Conservation (phyloP, 306 rosid species). For the Fragaria nilgerrensis region DNA sequence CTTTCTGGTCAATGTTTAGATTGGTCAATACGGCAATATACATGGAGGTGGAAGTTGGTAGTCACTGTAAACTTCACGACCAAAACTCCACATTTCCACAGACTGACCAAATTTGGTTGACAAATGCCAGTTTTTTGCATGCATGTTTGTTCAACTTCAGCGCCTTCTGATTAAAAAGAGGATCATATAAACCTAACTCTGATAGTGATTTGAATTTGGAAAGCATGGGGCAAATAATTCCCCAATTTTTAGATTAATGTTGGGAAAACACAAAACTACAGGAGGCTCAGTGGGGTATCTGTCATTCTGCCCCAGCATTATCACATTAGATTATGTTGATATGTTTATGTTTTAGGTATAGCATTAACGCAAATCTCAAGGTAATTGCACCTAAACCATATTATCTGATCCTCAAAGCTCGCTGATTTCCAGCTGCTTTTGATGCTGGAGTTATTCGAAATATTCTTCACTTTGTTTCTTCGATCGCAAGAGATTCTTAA, state of each 20-base stretch:
- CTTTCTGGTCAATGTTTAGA: neutral
- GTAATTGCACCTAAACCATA: neutral
- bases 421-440: conserved; percentile 13
- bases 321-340: conserved; percentile 14
- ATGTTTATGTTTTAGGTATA: neutral
- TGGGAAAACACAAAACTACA: neutral
- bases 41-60: neutral
- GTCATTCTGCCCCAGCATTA: neutral
- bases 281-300: conserved; percentile 9
- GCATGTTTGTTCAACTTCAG: neutral
- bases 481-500: neutral
- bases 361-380: conserved; percentile 8
- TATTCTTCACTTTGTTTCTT: neutral
- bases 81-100: neutral
- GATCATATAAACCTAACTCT: neutral
- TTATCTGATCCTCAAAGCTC: neutral
- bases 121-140: neutral
- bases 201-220: neutral
- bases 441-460: neutral
- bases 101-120: neutral
- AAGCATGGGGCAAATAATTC: neutral
- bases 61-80: neutral
- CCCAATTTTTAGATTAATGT: neutral
- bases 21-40: conserved; percentile 5
- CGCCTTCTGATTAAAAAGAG: neutral